Evolutionary conservation across 2,329 filamentous ascomycete genomes (phyloP).

Genomic region (Pezicula carpinea): DNA sequence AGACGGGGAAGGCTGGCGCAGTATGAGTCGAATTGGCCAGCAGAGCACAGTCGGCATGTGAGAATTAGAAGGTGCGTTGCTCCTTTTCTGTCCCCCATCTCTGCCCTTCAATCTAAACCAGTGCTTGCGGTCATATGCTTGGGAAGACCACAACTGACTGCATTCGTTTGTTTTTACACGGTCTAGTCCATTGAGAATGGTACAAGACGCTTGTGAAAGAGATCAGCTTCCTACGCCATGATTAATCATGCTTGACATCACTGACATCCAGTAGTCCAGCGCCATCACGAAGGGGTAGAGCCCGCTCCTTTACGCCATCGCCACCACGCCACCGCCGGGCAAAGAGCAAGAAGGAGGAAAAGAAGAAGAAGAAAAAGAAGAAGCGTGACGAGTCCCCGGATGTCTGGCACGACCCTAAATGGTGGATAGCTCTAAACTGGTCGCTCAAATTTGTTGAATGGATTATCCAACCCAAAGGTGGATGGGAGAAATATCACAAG

Average conservation of each 20-base stretch:
- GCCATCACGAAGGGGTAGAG: background rate
- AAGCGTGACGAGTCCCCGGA: background rate
- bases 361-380: constrained; percentile 1
- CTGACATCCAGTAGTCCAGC: background rate
- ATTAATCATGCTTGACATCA: background rate
- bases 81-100: no score
- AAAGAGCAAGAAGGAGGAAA: background rate
- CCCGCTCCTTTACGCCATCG: background rate
- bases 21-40: no score
- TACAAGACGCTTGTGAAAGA: no score
- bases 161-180: no score
- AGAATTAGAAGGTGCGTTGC: no score
- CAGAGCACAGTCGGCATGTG: no score
- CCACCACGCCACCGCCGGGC: background rate
- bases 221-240: background rate
- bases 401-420: background rate
- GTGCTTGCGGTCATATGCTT: no score
- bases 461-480: constrained; percentile 11
- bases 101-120: no score
- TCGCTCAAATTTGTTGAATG: constrained; percentile 4
- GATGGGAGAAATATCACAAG: constrained; percentile 12
- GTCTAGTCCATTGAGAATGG: no score
- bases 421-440: constrained; percentile 9
- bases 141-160: no score
- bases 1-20: no score